phyloP scores from a whole-genome alignment of 2,329 filamentous ascomycete genomes.

The Proliferodiscus dingleyae region DNA sequence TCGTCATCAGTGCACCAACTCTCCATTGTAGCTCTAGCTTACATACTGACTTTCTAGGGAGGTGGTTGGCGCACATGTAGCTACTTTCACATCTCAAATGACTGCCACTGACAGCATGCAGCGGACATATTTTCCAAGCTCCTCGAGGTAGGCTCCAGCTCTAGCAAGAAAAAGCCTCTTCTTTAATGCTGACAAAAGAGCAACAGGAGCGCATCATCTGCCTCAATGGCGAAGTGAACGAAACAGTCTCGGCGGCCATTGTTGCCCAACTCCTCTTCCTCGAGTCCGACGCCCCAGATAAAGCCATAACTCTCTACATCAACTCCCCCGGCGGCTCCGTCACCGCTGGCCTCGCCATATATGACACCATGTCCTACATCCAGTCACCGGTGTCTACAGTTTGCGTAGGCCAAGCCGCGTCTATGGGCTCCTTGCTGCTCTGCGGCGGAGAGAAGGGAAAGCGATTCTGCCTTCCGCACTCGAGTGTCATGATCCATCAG shows the following conservation, averaged over 20 bases:
- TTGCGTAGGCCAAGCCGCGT: constrained; percentile 89
- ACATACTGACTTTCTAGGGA: constrained; percentile 45
- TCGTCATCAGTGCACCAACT: no score
- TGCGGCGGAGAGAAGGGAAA: constrained; percentile 81
- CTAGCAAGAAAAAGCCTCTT: no score
- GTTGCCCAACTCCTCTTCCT: constrained; percentile 96
- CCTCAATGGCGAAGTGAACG: constrained; percentile 86
- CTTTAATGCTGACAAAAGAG: no score
- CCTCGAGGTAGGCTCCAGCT: constrained; percentile 58
- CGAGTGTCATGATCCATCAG: constrained; percentile 95
- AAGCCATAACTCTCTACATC: constrained; percentile 96
- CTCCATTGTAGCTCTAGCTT: constrained; percentile 20
- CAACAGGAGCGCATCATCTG: constrained; percentile 95
- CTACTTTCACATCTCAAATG: constrained; percentile 29
- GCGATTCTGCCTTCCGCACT: constrained; percentile 86
- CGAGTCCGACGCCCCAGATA: constrained; percentile 91
- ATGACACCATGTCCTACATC: constrained; percentile 99
- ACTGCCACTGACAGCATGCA: constrained; percentile 32
- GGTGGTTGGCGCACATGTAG: constrained; percentile 75
- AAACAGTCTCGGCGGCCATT: constrained; percentile 84
- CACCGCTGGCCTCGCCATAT: constrained; percentile 83
- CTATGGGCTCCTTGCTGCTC: constrained; percentile 87
- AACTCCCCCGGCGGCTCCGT: constrained; percentile 94
- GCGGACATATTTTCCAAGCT: constrained; percentile 81
- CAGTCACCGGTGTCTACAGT: constrained; percentile 89